phyloP scores from a whole-genome alignment of 345 rosid species.

The Pelargonium nanum region DNA sequence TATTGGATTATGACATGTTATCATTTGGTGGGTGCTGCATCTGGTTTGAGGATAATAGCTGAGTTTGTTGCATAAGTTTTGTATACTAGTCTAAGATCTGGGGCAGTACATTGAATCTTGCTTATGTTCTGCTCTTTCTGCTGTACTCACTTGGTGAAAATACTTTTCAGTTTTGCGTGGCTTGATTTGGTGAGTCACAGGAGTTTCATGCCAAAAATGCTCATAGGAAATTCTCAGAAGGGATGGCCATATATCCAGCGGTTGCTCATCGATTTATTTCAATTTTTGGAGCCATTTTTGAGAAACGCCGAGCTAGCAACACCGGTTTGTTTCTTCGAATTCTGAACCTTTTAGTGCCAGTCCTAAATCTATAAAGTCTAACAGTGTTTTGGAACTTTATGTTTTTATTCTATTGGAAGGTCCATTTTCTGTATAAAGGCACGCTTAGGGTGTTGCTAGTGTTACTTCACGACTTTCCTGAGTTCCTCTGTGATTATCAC shows the following conservation, averaged over 20 bases:
- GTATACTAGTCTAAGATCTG: neutral
- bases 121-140: neutral
- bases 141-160: slow-evolving; percentile 7
- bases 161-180: slow-evolving; percentile 80
- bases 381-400: neutral
- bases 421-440: slow-evolving; percentile 76
- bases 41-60: neutral
- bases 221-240: slow-evolving; percentile 69
- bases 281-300: slow-evolving; percentile 90
- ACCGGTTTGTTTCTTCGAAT: slow-evolving; percentile 45
- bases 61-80: neutral
- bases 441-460: slow-evolving; percentile 88
- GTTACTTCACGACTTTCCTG: slow-evolving; percentile 95
- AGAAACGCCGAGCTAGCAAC: slow-evolving; percentile 78
- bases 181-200: slow-evolving; percentile 91
- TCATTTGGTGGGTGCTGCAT: neutral
- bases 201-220: slow-evolving; percentile 95
- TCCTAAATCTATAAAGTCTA: neutral
- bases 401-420: slow-evolving; percentile 29
- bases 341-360: neutral
- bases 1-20: no score
- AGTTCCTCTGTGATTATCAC: slow-evolving; percentile 94
- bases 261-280: slow-evolving; percentile 82
- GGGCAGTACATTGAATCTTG: neutral
- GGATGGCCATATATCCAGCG: slow-evolving; percentile 94